Evolutionary conservation across 495 filamentous ascomycete species (phyloP), one percentile per base, ranked within the genome.

Genomic region (Sabuloglossum arenarium): DNA sequence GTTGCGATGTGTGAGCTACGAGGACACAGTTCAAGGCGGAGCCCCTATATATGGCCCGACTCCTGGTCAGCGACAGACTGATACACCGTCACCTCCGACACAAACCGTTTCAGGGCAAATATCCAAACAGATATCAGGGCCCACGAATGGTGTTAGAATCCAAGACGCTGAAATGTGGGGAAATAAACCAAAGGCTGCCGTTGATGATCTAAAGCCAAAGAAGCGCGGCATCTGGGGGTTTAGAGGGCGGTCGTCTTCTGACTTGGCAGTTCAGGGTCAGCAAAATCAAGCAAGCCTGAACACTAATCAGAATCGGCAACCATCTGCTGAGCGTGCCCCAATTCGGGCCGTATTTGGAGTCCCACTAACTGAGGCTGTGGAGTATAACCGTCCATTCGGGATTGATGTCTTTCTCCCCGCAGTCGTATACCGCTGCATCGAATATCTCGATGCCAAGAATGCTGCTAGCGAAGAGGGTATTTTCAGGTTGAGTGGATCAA

Each of bases 171-270:
- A 80, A 43, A 75, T 79, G 1, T 96, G 90, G 90, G 91, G 90
- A 29, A 87, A 81, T 63, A 91, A 83, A 67, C 63, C 63, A 12
- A 54, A 68, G 43, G 61, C 68, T 46, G 60, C 73, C 30, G 65
- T 75, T 27, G 75, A 75, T 29, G 70, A 72, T 8, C 73, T 72
- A 27, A 86, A 85, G 57, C 86, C 89, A 63, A 87, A 84, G 65
- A 96, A 96, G 67, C 81, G 91, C 42, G 90, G 89, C 68, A 94
- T 98, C 64, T 97, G 86, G 73, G 88, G 86, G 0, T 96, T 96
- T 64, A 80, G 87, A 47, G 79, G 79, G 25, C 73, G 80, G 50
- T 79, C 76, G 23, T 78, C 78, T 0, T 73, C 77, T 12, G 81
- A 85, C 58, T 64, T 79, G 24, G 74, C 71, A 27, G 52, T 59